phyloP scores from a whole-genome alignment of 495 filamentous ascomycete genomes.

The Neurospora terricola region DNA sequence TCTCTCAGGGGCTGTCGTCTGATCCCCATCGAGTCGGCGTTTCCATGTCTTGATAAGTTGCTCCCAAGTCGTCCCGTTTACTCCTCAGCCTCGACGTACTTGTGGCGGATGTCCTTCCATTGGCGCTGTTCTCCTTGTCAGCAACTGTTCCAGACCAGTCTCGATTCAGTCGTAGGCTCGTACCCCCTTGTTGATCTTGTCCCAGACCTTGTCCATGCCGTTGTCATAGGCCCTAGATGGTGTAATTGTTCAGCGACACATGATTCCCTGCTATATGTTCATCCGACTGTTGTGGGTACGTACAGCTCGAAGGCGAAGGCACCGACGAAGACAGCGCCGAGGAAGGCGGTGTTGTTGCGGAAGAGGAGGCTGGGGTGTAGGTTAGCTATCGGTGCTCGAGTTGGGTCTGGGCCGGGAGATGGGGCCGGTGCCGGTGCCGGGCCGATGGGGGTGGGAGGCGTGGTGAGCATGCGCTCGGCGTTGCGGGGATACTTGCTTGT shows the following conservation, averaged over 20 bases:
- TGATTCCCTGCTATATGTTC: neutral
- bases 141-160: constrained; percentile 5
- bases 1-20: neutral
- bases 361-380: constrained; percentile 58
- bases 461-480: neutral
- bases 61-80: constrained; percentile 6
- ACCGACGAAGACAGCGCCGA: constrained; percentile 71
- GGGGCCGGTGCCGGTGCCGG: neutral
- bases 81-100: constrained; percentile 55
- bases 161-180: neutral
- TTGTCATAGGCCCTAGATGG: constrained; percentile 62
- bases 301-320: constrained; percentile 96
- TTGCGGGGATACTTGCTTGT: constrained; percentile 59
- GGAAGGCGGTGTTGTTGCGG: constrained; percentile 74
- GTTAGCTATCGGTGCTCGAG: constrained; percentile 18
- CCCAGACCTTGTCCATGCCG: constrained; percentile 74
- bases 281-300: constrained; percentile 19
- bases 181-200: constrained; percentile 82
- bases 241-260: constrained; percentile 13
- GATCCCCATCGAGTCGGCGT: neutral
- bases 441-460: neutral
- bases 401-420: neutral
- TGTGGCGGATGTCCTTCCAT: constrained; percentile 98
- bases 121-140: constrained; percentile 59
- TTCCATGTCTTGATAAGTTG: neutral